Evolutionary conservation across 371 early-diverging fungal species (phyloP), one percentile per base, ranked within the genome.

Genomic region (Dinochytrium kinnereticum): DNA sequence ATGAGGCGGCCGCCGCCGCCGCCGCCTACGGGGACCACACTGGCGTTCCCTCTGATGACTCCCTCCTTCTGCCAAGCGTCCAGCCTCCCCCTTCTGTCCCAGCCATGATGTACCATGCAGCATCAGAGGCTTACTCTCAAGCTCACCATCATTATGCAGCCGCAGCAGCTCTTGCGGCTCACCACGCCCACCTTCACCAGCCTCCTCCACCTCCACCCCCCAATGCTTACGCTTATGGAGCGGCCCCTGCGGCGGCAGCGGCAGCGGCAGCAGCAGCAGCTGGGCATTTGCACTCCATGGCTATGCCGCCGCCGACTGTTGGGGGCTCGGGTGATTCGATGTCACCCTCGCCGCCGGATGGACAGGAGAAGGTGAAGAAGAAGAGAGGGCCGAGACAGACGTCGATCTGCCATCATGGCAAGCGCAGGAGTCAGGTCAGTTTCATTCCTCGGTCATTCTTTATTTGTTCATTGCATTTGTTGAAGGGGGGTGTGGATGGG

Each of bases 301-400:
- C 26, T 10, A 37, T 30, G 5, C 26, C 44, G 7, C 19, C 44
- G 7, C 36, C 28, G 24, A 13, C 39, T 10, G 64, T 15, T 37
- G 44, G n/a, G 15, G 28, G n/a, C 2, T 5, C 66, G 39, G 44
- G 44, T 19, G 13, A 7, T 19, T 26, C 66, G 38, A 17, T 5
- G 38, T 3, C 13, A 40, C 13, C 24, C n/a, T 33, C 36, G 44
- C 13, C 28, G 66, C 26, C 7, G 10, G 38, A 37, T 37, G 66
- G 24, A 3, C 24, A 49, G 10, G 53, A 68, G 31, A 68, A 51
- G 31, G 53, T 30, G 31, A 49, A 49, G 30, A 49, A 68, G 68
- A 68, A 51, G 53, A 19, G 68, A 2, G 68, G 68, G 36, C 68
- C 68, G 50, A 49, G 68, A 34, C 68, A 68, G 68, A 68, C 68